Evolutionary conservation across 225 moss, liverwort and hornwort species (phyloP), one percentile per base, ranked within the genome.

Genomic region (Takakia lepidozioides): DNA sequence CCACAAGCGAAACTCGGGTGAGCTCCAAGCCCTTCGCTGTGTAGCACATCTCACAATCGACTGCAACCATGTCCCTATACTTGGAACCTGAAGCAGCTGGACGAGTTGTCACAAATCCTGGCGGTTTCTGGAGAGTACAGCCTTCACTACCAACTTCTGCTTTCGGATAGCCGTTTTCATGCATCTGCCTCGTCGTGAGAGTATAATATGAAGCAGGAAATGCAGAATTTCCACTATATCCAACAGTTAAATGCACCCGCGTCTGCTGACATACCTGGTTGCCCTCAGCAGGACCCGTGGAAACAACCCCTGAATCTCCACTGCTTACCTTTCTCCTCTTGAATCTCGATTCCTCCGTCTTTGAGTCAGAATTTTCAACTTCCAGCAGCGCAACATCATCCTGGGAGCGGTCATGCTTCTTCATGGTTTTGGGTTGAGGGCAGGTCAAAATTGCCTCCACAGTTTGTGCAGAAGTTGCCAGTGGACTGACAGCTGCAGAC

Each of bases 1-100:
- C 54, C 52, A 90, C 80, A 38, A 90, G 32, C 3, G 95, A 95
- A 19, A 95, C 74, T 64, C 95, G 76, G 27, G 95, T 82, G 16
- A 95, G 73, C 68, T 95, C 95, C 63, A 95, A 54, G 24, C 86
- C 87, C 29, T 74, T 44, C 13, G 71, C 49, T 14, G 90, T 95
- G 19, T 56, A 77, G 61, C 95, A 87, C 95, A 95, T 95, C 67
- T 95, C 95, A 66, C 95, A 95, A 73, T 95, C 95, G n/a, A 95
- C 71, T 10, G 87, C 87, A 38, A 61, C 83, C 75, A 95, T 85
- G 36, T 82, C 66, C 48, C 69, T 49, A 34, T 74, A 58, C 43
- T 48, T 56, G 47, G 65, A 46, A 40, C 56, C 60, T 4, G 42
- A 51, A 25, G 51, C 65, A 39, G 69, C 68, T 11, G 66, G 68